Base-by-base conservation (phyloP, 768 basidiomycete species). In the Boletus vermiculosoides region DNA sequence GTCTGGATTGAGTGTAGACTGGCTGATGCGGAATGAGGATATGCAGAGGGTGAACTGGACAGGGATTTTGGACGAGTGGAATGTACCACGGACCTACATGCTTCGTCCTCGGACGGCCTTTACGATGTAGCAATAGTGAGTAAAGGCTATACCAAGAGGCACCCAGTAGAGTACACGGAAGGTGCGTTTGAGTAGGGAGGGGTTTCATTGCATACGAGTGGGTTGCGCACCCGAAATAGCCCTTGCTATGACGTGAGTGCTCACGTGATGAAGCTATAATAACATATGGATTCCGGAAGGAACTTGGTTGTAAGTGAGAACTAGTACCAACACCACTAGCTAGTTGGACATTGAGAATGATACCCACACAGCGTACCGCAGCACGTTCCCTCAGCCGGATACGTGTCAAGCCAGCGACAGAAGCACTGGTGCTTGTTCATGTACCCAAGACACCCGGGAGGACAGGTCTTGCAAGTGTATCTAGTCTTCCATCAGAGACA, bases 1-100 rank as follows among this genome's bases (percentile, higher is more conserved):
- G 66, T 90, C 83, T 34, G 89, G 89, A 66, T 90, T 91, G 54
- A 91, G 77, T 33, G 86, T 88, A 31, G 89, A 78, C 78, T 80
- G 68, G 80, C 83, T 85, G 75, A 66, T 71, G 74, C 53, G 45
- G 18, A 20, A 30, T 22, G 15, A 33, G 10, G 45, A n/a, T n/a
- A n/a, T 25, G 36, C 4, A 37, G 18, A 11, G 23, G 31, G 12
- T 37, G 25, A 50, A 50, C 23, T 28, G 18, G 25, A 10, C 10
- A 12, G 22, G 16, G 15, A 33, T 15, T 47, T 49, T 33, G 49
- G 3, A 49, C 75, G 54, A 11, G 10, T 23, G 11, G 36, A 16
- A 3, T 30, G 18, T 0, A 10, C 4, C 4, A 52, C 63, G 45
- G 60, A 87, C 88, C 85, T 88, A 86, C 88, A 90, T 90, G 63